These are phyloP conservation scores for Clarireedia monteithiana DNA, from an alignment of 2,329 filamentous ascomycete species.

Conservation along the genomic window DNA sequence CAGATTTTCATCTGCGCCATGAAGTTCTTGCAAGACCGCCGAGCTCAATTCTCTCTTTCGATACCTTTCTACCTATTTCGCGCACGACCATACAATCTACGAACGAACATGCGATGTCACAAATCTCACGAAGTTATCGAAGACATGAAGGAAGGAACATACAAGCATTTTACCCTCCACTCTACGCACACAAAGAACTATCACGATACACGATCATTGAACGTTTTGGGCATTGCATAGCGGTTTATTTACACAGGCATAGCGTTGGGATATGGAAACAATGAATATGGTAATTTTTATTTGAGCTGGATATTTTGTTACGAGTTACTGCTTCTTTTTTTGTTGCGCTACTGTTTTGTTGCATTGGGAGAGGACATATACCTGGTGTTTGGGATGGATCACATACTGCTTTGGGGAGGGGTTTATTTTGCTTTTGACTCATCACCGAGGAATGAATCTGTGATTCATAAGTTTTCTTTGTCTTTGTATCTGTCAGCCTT, in stretches of 20 bases:
- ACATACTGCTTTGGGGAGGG: constrained; percentile 6
- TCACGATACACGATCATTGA: constrained; percentile 18
- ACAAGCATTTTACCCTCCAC: constrained; percentile 8
- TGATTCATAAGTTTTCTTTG: constrained; percentile 15
- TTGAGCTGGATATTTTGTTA: constrained; percentile 8
- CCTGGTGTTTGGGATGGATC: constrained; percentile 24
- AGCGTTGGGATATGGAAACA: constrained; percentile 21
- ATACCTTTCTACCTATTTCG: constrained; percentile 9
- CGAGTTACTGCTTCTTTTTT: constrained; percentile 8
- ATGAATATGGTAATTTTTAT: constrained; percentile 19
- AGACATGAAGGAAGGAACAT: constrained; percentile 24
- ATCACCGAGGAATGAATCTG: constrained; percentile 18
- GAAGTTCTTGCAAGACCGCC: constrained; percentile 6
- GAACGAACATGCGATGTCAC: constrained; percentile 22
- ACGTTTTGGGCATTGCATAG: constrained; percentile 24
- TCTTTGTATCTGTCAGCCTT: constrained; percentile 3
- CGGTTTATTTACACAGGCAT: constrained; percentile 20
- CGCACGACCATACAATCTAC: constrained; percentile 16
- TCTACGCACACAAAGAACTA: constrained; percentile 10
- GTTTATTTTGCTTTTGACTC: constrained; percentile 10
- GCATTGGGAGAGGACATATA: constrained; percentile 29
- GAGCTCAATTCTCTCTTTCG: constrained; percentile 5
- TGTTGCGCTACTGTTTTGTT: constrained; percentile 11
- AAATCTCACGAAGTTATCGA: constrained; percentile 27
- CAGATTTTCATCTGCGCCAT: constrained; percentile 23